These are phyloP conservation scores for Pseudogymnoascus sp. DNA, from an alignment of 2,329 filamentous ascomycete species.

Conservation along the genomic window DNA sequence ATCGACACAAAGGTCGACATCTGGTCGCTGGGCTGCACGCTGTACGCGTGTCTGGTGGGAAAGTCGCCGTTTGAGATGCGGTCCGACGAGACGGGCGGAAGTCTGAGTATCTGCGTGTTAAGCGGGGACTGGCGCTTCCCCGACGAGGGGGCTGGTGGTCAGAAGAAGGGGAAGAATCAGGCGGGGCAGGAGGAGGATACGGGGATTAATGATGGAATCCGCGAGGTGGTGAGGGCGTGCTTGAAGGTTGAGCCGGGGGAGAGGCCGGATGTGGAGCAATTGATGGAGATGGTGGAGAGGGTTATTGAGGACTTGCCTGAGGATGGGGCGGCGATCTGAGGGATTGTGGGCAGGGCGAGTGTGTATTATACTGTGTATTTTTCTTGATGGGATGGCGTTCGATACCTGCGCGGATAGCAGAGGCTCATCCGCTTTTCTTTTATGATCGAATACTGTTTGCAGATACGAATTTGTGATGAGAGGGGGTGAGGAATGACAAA, in stretches of 20 bases:
- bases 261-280: constrained; percentile 76
- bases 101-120: constrained; percentile 82
- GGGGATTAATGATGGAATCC: constrained; percentile 70
- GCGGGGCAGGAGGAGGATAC: constrained; percentile 29
- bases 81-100: constrained; percentile 92
- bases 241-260: constrained; percentile 80
- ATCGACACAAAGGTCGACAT: constrained; percentile 98
- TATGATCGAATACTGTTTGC: background rate
- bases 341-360: background rate
- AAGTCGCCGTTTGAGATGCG: constrained; percentile 96
- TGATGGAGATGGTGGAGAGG: constrained; percentile 71
- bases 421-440: background rate
- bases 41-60: constrained; percentile 92
- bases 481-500: background rate
- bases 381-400: constrained; percentile 1
- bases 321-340: constrained; percentile 36
- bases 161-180: constrained; percentile 30
- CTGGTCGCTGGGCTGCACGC: constrained; percentile 94
- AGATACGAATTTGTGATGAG: too few relatives aligned
- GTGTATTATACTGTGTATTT: constrained; percentile 7
- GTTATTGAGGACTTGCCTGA: constrained; percentile 63
- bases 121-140: constrained; percentile 96
- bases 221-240: constrained; percentile 82
- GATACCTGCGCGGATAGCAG: background rate
- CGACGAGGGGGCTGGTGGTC: constrained; percentile 64